Evolutionary conservation across 208 protist species (phyloP).

Genomic region (Acanthamoeba sp.): DNA sequence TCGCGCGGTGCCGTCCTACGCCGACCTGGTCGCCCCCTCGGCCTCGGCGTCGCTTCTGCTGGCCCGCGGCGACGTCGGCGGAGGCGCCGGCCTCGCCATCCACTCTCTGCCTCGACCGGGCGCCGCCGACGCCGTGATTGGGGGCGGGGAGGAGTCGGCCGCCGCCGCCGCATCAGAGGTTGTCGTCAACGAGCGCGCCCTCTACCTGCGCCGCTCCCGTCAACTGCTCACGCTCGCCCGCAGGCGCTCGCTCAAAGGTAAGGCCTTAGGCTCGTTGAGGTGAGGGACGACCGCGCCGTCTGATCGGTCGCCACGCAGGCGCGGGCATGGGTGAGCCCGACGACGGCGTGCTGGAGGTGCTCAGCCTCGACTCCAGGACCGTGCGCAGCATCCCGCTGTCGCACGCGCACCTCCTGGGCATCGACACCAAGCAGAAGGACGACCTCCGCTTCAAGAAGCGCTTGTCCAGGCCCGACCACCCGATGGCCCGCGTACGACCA

Average conservation of each 20-base stretch:
- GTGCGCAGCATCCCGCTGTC: slow-evolving; percentile 73
- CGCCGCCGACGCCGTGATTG: neutral
- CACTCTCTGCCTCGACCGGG: neutral
- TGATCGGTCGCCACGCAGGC: neutral
- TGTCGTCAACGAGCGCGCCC: slow-evolving; percentile 26
- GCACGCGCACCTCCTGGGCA: neutral
- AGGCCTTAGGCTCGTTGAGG: no score
- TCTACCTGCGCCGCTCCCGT: slow-evolving; percentile 41
- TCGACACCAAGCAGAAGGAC: neutral
- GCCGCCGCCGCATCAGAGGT: neutral
- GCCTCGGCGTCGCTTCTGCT: neutral
- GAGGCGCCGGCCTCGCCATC: neutral
- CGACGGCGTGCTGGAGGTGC: slow-evolving; percentile 37
- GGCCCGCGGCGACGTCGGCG: neutral
- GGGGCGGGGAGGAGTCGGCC: neutral
- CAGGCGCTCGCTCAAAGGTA: slow-evolving; percentile 10
- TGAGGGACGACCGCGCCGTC: no score
- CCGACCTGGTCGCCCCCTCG: neutral
- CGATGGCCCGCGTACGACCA: slow-evolving; percentile 5
- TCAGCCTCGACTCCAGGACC: slow-evolving; percentile 4
- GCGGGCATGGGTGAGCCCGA: neutral
- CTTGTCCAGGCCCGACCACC: slow-evolving; percentile 41
- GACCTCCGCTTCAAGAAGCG: neutral
- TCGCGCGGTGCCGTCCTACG: slow-evolving; percentile 22
- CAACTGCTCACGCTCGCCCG: slow-evolving; percentile 44